These are phyloP conservation scores for Arachis stenosperma DNA, from an alignment of 306 rosid species.

Conservation along the genomic window DNA sequence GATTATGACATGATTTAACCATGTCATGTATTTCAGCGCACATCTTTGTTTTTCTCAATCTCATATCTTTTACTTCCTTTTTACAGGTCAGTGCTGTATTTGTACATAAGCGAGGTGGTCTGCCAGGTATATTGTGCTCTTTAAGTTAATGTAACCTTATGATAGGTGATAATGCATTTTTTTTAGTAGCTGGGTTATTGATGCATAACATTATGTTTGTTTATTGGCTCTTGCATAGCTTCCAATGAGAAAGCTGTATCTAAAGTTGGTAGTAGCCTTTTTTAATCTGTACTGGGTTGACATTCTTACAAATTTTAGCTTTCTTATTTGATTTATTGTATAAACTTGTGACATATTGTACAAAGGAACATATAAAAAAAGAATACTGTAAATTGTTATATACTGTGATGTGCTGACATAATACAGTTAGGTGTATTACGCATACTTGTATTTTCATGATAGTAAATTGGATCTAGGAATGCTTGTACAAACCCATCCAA, in stretches of 20 bases:
- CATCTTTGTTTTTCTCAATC: constrained; percentile 14
- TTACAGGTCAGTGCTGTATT: constrained; percentile 70
- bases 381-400: background rate
- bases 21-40: background rate
- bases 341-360: constrained; percentile 28
- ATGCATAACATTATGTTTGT: constrained; percentile 14
- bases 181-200: constrained; percentile 26
- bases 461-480: background rate
- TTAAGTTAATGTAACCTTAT: constrained; percentile 8
- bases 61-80: constrained; percentile 36
- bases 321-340: constrained; percentile 31
- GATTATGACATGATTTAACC: background rate
- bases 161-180: constrained; percentile 16
- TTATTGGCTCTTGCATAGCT: constrained; percentile 25
- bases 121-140: constrained; percentile 62
- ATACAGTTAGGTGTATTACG: background rate
- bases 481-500: background rate
- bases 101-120: constrained; percentile 80
- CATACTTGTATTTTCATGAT: background rate
- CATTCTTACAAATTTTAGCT: constrained; percentile 10
- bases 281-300: constrained; percentile 1
- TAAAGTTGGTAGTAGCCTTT: constrained; percentile 14
- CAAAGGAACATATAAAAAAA: constrained; percentile 25
- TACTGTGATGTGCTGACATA: background rate
- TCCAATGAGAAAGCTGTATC: constrained; percentile 17